Conservation (phyloP, 2,329 filamentous ascomycete species). For the Alternaria arbusti region DNA sequence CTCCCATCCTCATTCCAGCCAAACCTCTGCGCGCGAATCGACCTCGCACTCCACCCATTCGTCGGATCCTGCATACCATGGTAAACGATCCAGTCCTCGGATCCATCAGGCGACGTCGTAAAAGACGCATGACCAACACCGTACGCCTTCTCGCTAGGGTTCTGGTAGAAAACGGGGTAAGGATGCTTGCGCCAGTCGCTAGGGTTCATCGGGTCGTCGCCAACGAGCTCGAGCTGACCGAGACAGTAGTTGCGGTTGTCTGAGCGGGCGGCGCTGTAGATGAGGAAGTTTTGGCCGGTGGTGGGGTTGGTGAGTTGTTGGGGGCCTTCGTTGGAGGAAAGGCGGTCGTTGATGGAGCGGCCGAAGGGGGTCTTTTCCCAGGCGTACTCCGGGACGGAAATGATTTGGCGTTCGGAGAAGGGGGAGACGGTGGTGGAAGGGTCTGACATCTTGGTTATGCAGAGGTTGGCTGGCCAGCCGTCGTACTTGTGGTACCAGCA, state of each 20-base stretch:
- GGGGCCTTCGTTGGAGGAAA: constrained; percentile 59
- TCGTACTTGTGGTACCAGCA: constrained; percentile 54
- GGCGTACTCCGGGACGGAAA: constrained; percentile 55
- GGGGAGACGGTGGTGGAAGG: constrained; percentile 57
- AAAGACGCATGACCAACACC: constrained; percentile 61
- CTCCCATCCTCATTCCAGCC: constrained; percentile 56
- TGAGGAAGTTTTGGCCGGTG: constrained; percentile 57
- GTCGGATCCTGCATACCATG: constrained; percentile 59
- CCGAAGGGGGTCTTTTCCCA: constrained; percentile 62
- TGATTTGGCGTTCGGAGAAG: constrained; percentile 55
- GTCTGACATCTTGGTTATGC: constrained; percentile 58
- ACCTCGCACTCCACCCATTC: constrained; percentile 56
- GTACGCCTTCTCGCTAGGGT: constrained; percentile 52
- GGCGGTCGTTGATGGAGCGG: constrained; percentile 53
- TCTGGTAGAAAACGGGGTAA: constrained; percentile 57
- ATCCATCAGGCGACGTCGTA: constrained; percentile 55
- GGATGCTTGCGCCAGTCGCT: constrained; percentile 57
- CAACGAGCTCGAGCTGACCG: constrained; percentile 58
- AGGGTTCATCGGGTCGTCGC: constrained; percentile 57
- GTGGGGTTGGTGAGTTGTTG: constrained; percentile 57
- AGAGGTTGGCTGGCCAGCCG: constrained; percentile 60
- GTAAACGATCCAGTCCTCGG: constrained; percentile 60
- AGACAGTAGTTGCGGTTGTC: constrained; percentile 62
- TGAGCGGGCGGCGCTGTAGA: constrained; percentile 58
- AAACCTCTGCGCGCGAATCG: constrained; percentile 58